phyloP scores from a whole-genome alignment of 176 grass and related monocot genomes.

The Oryza australiensis region DNA sequence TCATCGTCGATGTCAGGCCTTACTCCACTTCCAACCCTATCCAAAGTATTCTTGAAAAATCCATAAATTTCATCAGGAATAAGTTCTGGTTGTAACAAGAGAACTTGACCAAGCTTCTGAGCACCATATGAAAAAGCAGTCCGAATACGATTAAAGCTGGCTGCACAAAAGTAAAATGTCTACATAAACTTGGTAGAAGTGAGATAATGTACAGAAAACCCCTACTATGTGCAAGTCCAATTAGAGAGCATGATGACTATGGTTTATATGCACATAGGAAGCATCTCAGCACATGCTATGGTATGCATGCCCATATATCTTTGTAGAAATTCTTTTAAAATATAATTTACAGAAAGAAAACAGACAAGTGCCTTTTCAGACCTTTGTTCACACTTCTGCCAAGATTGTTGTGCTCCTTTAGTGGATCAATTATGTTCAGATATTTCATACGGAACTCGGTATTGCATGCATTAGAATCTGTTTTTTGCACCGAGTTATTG shows the following conservation, averaged over 20 bases:
- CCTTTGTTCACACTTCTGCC: constrained; percentile 89
- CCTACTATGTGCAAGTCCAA: not conserved
- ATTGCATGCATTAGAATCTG: constrained; percentile 35
- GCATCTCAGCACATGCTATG: constrained; percentile 5
- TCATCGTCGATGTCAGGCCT: constrained; percentile 41
- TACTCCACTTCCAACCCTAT: constrained; percentile 43
- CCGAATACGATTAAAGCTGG: constrained; percentile 75
- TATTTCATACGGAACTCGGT: constrained; percentile 50
- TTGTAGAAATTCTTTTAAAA: not conserved
- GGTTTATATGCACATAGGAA: not conserved
- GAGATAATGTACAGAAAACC: not conserved
- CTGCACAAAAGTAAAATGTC: constrained; percentile 48
- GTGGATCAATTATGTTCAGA: constrained; percentile 89
- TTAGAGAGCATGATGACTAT: not conserved
- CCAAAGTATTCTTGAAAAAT: constrained; percentile 74
- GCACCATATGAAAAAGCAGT: constrained; percentile 75
- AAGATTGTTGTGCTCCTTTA: constrained; percentile 89
- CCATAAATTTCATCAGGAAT: constrained; percentile 47
- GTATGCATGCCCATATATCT: not conserved
- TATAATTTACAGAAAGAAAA: constrained; percentile 25
- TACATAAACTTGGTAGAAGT: constrained; percentile 18
- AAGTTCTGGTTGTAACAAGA: constrained; percentile 45
- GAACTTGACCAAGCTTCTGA: constrained; percentile 70
- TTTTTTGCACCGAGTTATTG: constrained; percentile 35
- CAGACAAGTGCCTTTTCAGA: constrained; percentile 30